Evolutionary conservation across 2,329 filamentous ascomycete species (phyloP).

Genomic region (Spiromastix sp.): DNA sequence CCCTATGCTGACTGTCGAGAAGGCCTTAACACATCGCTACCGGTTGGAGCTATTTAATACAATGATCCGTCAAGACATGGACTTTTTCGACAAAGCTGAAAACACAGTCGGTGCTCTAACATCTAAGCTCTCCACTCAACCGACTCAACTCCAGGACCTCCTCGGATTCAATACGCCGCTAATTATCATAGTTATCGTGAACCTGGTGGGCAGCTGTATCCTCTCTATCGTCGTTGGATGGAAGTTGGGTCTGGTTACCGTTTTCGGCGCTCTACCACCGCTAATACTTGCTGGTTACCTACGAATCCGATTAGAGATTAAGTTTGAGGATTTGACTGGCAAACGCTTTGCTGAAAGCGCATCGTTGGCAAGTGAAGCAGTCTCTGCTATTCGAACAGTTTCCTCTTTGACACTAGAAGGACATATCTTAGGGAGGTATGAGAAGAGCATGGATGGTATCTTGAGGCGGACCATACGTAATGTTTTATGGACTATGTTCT

Average conservation of each 20-base stretch:
- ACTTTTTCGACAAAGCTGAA: conserved; percentile 16
- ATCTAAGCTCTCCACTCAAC: conserved; percentile 69
- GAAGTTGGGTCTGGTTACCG: conserved; percentile 63
- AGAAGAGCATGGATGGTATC: conserved; percentile 20
- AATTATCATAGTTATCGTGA: conserved; percentile 63
- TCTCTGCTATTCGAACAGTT: conserved; percentile 40
- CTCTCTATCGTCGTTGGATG: conserved; percentile 61
- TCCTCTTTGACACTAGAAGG: conserved; percentile 39
- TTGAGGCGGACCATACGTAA: conserved; percentile 15
- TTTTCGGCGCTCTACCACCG: conserved; percentile 34
- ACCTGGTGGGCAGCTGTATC: conserved; percentile 57
- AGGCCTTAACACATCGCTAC: conserved; percentile 13
- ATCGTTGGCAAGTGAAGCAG: conserved; percentile 40
- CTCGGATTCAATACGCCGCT: conserved; percentile 74
- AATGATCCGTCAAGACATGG: conserved; percentile 20
- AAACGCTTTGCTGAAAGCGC: conserved; percentile 39
- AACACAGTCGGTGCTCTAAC: conserved; percentile 49
- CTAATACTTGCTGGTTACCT: conserved; percentile 19
- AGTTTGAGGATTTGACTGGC: conserved; percentile 36
- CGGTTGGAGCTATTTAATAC: conserved; percentile 16
- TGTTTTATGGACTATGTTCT: conserved; percentile 18
- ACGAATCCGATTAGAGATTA: conserved; percentile 40
- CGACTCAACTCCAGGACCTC: conserved; percentile 44
- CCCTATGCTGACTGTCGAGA: not conserved
- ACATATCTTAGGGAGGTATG: conserved; percentile 27